Evolutionary conservation across 2,329 filamentous ascomycete species (phyloP).

Genomic region (Aspergillus sclerotialis): DNA sequence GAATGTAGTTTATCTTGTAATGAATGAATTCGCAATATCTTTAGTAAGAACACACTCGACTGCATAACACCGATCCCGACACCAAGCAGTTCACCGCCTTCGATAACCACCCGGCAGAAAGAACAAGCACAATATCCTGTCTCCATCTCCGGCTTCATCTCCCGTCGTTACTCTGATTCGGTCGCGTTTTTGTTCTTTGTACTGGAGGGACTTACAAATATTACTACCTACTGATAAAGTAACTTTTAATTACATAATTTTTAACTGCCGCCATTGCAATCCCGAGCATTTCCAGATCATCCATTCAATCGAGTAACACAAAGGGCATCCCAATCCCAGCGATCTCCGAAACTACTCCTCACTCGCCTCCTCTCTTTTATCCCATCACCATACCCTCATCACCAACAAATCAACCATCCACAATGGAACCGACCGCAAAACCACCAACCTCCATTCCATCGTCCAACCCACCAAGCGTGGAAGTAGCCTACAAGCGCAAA

Average conservation of each 20-base stretch:
- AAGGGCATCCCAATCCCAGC: too few relatives aligned
- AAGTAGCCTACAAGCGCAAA: constrained; percentile 93
- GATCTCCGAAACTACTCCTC: too few relatives aligned
- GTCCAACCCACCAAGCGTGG: constrained; percentile 74
- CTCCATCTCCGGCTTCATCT: neutral
- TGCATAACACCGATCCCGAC: too few relatives aligned
- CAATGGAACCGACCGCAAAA: constrained; percentile 22
- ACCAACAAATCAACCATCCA: constrained; percentile 2
- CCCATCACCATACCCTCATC: neutral
- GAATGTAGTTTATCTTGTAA: constrained; percentile 1
- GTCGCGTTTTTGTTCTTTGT: too few relatives aligned
- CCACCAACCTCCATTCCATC: constrained; percentile 21
- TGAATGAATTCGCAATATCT: neutral
- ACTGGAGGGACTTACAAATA: too few relatives aligned
- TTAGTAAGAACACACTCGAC: neutral
- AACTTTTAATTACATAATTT: too few relatives aligned
- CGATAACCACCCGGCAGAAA: constrained; percentile 22
- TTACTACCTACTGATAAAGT: too few relatives aligned
- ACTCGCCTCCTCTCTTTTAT: too few relatives aligned
- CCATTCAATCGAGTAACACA: too few relatives aligned
- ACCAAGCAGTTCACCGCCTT: constrained; percentile 22
- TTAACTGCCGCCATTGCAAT: too few relatives aligned
- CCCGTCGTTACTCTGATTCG: too few relatives aligned
- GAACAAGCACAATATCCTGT: constrained; percentile 2
- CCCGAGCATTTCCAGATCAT: too few relatives aligned